phyloP scores from a whole-genome alignment of 164 flowering plant genomes.

The Stephania japonica region DNA sequence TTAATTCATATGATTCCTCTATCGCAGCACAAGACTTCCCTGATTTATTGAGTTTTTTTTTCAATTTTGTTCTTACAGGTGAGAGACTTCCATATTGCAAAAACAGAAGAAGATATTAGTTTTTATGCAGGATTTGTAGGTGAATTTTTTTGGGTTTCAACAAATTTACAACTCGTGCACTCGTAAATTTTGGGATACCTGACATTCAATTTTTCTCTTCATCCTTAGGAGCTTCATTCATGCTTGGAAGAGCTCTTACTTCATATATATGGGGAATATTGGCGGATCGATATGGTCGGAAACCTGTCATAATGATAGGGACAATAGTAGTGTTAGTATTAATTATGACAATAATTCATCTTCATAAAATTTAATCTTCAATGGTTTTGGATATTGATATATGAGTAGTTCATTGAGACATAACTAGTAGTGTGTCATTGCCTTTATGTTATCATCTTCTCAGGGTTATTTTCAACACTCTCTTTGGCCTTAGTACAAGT shows the following conservation, averaged over 20 bases:
- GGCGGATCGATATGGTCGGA: constrained; percentile 81
- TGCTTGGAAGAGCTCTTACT: constrained; percentile 79
- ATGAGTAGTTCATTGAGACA: background rate
- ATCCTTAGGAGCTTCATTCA: constrained; percentile 55
- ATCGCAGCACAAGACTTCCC: too few species aligned
- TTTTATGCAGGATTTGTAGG: constrained; percentile 76
- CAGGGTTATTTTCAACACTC: constrained; percentile 54
- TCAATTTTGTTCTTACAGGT: constrained; percentile 29
- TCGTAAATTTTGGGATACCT: too few species aligned
- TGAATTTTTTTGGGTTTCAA: constrained; percentile 14
- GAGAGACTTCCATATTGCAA: constrained; percentile 61
- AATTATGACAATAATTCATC: background rate
- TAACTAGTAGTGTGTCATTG: background rate
- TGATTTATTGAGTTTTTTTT: background rate
- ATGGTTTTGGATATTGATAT: background rate
- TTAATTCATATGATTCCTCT: background rate
- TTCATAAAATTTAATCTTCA: background rate
- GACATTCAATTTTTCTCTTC: background rate
- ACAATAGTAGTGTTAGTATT: constrained; percentile 54
- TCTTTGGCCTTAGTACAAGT: constrained; percentile 61
- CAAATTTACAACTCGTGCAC: too few species aligned
- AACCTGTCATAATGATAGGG: constrained; percentile 68
- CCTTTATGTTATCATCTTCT: background rate
- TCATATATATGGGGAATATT: constrained; percentile 71
- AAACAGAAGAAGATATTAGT: constrained; percentile 68